Base-by-base conservation (phyloP, 768 basidiomycete species). In the Podaxis pistillaris region DNA sequence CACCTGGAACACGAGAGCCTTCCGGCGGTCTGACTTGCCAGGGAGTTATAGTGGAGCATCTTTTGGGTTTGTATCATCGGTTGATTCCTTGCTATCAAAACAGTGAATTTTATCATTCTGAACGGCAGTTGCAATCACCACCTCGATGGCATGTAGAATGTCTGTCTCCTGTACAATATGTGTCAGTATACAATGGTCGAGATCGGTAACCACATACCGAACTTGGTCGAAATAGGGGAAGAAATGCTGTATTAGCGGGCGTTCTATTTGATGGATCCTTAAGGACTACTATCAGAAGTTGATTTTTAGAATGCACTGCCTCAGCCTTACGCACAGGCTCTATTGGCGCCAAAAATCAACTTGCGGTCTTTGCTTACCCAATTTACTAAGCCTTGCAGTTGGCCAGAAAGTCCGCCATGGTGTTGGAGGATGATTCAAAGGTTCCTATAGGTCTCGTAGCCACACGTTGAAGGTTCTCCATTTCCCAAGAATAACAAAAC, bases 401-500 rank as follows among this genome's bases (percentile, higher is more conserved):
- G 2, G 17, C 8, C 15, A 40, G 28, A 17, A 2, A 24, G 17
- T 37, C 13, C 28, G 8, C 58, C 11, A 40, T n/a, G 36, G 19
- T 9, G 33, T 52, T n/a, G 36, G 26, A 26, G 49, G 13, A 38
- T 30, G n/a, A 8, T 24, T n/a, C 54, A 40, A 40, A 24, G 26
- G 33, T 17, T 54, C 15, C 44, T 19, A 17, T 54, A 54, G 28
- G 33, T 8, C 30, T 30, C 17, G n/a, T 19, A 24, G 22, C 33
- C 8, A 36, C 54, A 56, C 37, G 54, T 19, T 19, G 26, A 19
- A 56, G 54, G 1, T 19, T 40, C 38, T 40, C 33, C 19, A 8
- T 41, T 56, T 56, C 58, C 50, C 58, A 60, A 60, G 58, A 60
- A 60, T 60, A 60, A 60, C 58, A 51, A 51, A 52, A 51, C 50